Evolutionary conservation across 2,329 filamentous ascomycete genomes (phyloP), one percentile per base, ranked within the genome.

Genomic region (Fusarium siculi): DNA sequence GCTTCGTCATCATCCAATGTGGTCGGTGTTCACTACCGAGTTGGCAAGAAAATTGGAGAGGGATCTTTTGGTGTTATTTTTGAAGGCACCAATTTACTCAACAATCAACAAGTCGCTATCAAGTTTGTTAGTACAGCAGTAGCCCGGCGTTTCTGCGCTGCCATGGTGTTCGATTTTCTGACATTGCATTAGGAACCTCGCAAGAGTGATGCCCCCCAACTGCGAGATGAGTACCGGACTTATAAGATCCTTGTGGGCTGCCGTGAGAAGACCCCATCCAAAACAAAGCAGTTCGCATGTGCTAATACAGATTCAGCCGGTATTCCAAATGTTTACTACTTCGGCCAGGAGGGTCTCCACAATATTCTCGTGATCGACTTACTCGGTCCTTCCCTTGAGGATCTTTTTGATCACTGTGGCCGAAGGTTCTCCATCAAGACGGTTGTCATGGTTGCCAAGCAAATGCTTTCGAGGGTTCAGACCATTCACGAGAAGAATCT

Each of bases 231-330:
- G 84, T 99, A 99, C 84, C 91, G 96, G 80, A 99, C 96, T 68
- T 99, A 99, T 88, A 99, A 99, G 88, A 98, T 99, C 79, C 91
- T 99, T 77, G 96, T 98, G 76, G 96, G 96, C 82, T 99, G 96
- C 87, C 96, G 96, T 99, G 87, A 93, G 96, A 72, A 71, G 46
- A 37, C 21, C 40, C 39, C 14, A 52, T 44, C 9, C 47, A 12
- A 54, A 18, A 23, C 21, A 23, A n/a, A 19, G 93, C 66, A 53
- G 59, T 65, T 36, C 32, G 10, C 30, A 10, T 71, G 74, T 63
- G 78, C 78, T 77, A 66, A 78, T 44, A 49, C 32, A 25, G 44
- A 65, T 53, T 34, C 82, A 98, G 96, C 96, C 79, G 96, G 96
- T 79, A 98, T 99, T 77, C 96, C 96, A 79, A 98, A 98, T 89